Evolutionary conservation across 225 moss, liverwort and hornwort species (phyloP).

Genomic region (Ulota crispa): DNA sequence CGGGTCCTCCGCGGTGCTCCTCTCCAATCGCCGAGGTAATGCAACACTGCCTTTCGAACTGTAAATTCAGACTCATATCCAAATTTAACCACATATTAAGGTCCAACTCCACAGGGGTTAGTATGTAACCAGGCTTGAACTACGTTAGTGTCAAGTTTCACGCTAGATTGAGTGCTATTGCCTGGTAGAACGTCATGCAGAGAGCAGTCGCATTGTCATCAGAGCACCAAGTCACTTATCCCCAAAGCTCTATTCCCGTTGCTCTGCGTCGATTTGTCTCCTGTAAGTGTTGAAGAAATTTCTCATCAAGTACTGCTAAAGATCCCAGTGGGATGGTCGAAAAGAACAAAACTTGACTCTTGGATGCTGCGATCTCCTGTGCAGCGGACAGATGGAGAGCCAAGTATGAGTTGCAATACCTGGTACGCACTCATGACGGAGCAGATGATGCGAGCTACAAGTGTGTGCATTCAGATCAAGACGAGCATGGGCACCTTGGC

Average conservation of each 20-base stretch:
- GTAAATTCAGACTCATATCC: background rate
- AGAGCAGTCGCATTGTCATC: background rate
- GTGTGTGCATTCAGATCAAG: conserved; percentile 33
- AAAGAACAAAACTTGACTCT: background rate
- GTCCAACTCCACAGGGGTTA: background rate
- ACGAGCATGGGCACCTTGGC: conserved; percentile 34
- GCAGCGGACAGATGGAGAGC: conserved; percentile 48
- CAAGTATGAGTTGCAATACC: conserved; percentile 45
- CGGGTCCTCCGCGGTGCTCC: conserved; percentile 30
- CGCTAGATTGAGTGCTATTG: background rate
- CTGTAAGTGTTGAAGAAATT: background rate
- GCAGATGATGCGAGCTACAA: conserved; percentile 43
- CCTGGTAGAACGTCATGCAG: background rate
- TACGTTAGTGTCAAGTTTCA: background rate
- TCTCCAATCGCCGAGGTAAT: conserved; percentile 47
- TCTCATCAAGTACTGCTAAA: background rate
- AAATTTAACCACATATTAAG: background rate
- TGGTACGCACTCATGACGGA: conserved; percentile 47
- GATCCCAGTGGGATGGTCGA: background rate
- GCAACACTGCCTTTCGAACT: background rate
- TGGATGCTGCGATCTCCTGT: background rate
- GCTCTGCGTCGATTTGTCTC: background rate
- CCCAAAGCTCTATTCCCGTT: background rate
- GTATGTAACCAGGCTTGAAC: background rate
- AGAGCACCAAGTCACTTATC: background rate